Conservation (phyloP, 1,139 yeast species). For the Sugiyamaella pinicola region DNA sequence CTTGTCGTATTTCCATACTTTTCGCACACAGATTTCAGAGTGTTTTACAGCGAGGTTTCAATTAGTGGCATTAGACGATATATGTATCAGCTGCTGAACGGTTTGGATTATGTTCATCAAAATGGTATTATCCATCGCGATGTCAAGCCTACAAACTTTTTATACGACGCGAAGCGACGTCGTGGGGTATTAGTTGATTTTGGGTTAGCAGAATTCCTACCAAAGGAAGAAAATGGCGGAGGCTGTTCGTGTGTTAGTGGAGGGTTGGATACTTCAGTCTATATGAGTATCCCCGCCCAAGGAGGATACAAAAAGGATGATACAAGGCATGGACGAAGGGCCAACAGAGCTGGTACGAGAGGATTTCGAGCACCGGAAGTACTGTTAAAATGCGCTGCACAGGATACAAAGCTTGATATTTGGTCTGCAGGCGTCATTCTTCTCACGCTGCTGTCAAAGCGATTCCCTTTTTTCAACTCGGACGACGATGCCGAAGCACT, state of each 20-base stretch:
- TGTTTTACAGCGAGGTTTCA: constrained; percentile 76
- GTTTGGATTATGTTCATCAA: constrained; percentile 73
- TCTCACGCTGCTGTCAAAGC: constrained; percentile 65
- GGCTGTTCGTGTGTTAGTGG: constrained; percentile 31
- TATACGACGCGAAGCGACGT: constrained; percentile 73
- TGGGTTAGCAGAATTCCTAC: constrained; percentile 75
- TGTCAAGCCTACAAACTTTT: constrained; percentile 85
- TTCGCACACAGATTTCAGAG: constrained; percentile 84
- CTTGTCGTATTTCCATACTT: constrained; percentile 90
- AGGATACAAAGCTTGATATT: constrained; percentile 76
- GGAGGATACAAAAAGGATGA: constrained; percentile 43
- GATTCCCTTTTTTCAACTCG: constrained; percentile 87
- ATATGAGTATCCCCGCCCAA: constrained; percentile 32
- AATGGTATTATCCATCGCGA: constrained; percentile 84
- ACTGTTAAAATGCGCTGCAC: constrained; percentile 81
- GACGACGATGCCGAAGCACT: constrained; percentile 92
- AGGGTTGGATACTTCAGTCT: constrained; percentile 27
- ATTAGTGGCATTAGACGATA: constrained; percentile 78
- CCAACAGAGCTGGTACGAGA: constrained; percentile 97
- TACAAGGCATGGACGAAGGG: constrained; percentile 78
- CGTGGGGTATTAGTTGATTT: constrained; percentile 89
- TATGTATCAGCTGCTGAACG: constrained; percentile 75
- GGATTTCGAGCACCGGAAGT: constrained; percentile 97
- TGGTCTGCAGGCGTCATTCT: constrained; percentile 94
- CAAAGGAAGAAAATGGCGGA: constrained; percentile 18